Evolutionary conservation across 768 basidiomycete species (phyloP), one percentile per base, ranked within the genome.

Genomic region (Ramaria rubella): DNA sequence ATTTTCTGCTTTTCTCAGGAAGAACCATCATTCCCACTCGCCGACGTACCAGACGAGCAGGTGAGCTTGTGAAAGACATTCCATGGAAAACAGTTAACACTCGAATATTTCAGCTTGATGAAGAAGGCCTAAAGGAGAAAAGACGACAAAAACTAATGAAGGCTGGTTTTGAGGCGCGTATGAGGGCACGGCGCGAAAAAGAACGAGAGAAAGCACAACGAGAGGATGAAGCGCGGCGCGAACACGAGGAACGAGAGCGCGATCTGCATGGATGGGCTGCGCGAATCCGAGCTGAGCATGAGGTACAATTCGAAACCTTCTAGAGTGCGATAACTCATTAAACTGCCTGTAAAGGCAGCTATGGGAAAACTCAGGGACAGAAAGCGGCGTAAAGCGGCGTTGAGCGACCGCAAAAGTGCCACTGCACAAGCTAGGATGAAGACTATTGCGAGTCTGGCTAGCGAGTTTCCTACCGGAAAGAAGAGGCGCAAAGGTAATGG

Each of bases 401-500:
- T 98, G 46, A 85, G 78, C 27, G 94, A 99, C 68, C 75, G 96
- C 51, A 96, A 97, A 72, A 93, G 91, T 61, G 91, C 94, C 12
- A 94, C 92, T 17, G 86, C 94, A 0, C 96, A 98, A 69, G 90
- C 87, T 29, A 75, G 94, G 61, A 96, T 97, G 95, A 95, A 95
- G 74, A 90, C 81, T 60, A 96, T 99, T 33, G 92, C 95, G 1
- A 87, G 82, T 45, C 74, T 99, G 36, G 95, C 96, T 0, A 85
- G 85, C 2, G 96, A 98, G 58, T 89, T 91, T 42, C 79, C 85
- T 2, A 78, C 87, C 12, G 75, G 86, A 1, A 91, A 88, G 72
- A 93, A 90, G 75, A 87, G 89, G 67, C 82, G 89, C 52, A 94
- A 90, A 73, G 85, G 75, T 6, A 85, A 81, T 6, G 84, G 85